phyloP scores from a whole-genome alignment of 179 eudicot species.

The Beta lomatogona region DNA sequence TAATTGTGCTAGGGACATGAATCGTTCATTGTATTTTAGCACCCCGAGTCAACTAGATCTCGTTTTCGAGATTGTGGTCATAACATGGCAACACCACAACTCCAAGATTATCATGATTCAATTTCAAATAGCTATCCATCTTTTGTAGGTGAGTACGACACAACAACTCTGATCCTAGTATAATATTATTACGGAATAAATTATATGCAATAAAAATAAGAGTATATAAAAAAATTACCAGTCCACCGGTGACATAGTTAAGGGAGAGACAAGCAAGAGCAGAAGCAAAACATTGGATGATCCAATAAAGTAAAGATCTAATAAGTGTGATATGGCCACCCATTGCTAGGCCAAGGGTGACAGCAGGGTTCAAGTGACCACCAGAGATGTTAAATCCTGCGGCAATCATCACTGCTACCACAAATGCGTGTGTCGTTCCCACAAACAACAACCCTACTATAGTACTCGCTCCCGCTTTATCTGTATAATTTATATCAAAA shows the following conservation, averaged over 20 bases:
- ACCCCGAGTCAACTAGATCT: not conserved
- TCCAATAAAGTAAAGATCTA: constrained; percentile 67
- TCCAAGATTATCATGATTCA: too few species aligned
- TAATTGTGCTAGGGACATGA: too few species aligned
- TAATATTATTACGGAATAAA: too few species aligned
- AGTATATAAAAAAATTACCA: constrained; percentile 55
- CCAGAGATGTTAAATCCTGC: constrained; percentile 86
- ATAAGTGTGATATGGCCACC: constrained; percentile 86
- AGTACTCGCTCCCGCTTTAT: constrained; percentile 49
- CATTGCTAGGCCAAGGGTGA: constrained; percentile 67
- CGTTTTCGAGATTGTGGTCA: not conserved
- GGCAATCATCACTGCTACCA: constrained; percentile 81
- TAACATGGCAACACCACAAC: not conserved
- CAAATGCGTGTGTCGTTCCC: constrained; percentile 78
- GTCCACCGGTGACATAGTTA: constrained; percentile 72
- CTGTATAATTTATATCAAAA: constrained; percentile 30
- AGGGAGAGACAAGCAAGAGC: constrained; percentile 77
- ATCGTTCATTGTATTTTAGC: not conserved
- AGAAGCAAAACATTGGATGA: constrained; percentile 81
- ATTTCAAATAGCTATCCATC: too few species aligned
- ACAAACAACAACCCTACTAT: constrained; percentile 72
- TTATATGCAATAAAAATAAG: too few species aligned
- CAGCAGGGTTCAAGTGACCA: constrained; percentile 91
- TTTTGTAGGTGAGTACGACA: too few species aligned
- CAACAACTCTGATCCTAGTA: too few species aligned